Conservation (phyloP, 495 filamentous ascomycete genomes). For the Aspergillus mulundensis region DNA sequence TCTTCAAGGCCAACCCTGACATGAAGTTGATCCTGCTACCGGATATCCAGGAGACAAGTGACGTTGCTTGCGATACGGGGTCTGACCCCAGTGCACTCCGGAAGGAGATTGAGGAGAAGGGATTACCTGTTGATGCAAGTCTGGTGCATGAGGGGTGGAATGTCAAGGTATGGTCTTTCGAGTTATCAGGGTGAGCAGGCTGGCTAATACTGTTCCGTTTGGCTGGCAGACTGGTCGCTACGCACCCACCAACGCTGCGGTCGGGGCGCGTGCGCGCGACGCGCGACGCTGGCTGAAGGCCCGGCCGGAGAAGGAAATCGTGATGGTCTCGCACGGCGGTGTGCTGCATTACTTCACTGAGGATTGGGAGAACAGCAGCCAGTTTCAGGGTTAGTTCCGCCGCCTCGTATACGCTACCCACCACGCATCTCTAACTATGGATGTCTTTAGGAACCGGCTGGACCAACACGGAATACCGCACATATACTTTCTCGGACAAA, state of each 20-base stretch:
- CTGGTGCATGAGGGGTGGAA: constrained; percentile 65
- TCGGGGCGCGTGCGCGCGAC: constrained; percentile 58
- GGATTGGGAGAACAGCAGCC: constrained; percentile 66
- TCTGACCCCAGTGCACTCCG: constrained; percentile 48
- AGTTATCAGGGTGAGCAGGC: not conserved
- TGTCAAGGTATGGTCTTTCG: constrained; percentile 47
- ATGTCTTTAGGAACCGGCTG: constrained; percentile 64
- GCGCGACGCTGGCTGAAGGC: constrained; percentile 66
- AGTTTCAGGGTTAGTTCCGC: constrained; percentile 51
- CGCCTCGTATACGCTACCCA: not conserved
- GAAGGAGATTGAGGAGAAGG: constrained; percentile 58
- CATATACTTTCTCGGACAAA: constrained; percentile 61
- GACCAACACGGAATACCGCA: constrained; percentile 78
- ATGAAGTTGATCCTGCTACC: constrained; percentile 64
- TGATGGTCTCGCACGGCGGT: constrained; percentile 70
- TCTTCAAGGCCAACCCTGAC: constrained; percentile 43
- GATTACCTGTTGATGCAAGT: constrained; percentile 58
- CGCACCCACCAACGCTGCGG: constrained; percentile 51
- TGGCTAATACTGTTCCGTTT: not conserved
- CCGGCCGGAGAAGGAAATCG: constrained; percentile 55
- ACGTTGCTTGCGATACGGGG: constrained; percentile 77
- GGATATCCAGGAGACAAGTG: constrained; percentile 76
- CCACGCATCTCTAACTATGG: not conserved
- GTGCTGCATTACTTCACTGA: constrained; percentile 76
- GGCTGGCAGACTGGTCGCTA: constrained; percentile 46